phyloP scores from a whole-genome alignment of 257 asterid species.

The Solanum microdontum region DNA sequence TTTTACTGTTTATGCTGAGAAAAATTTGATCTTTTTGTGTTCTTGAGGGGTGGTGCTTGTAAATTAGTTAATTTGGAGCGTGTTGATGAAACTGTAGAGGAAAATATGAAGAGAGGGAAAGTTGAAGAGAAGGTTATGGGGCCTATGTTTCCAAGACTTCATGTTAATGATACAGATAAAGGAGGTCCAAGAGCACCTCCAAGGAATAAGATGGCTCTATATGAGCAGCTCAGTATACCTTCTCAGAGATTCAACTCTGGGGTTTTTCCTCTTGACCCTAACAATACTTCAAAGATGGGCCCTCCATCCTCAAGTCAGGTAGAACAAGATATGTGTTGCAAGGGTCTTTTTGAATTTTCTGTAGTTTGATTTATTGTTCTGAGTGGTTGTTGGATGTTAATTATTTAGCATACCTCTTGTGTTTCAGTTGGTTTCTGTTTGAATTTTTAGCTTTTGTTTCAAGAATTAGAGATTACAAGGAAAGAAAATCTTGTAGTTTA shows the following conservation, averaged over 20 bases:
- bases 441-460: background rate
- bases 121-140: slow-evolving; percentile 67
- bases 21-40: background rate
- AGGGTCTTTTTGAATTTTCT: background rate
- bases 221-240: slow-evolving; percentile 89
- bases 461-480: background rate
- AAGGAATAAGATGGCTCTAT: slow-evolving; percentile 94
- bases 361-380: background rate
- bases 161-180: slow-evolving; percentile 79
- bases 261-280: slow-evolving; percentile 15
- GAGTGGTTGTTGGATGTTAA: background rate
- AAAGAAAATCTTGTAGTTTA: background rate
- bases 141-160: slow-evolving; percentile 96
- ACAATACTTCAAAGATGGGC: slow-evolving; percentile 3
- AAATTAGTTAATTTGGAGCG: background rate
- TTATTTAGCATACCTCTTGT: background rate
- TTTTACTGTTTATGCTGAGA: background rate
- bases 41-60: background rate
- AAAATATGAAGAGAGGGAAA: slow-evolving; percentile 60
- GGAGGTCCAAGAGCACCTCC: slow-evolving; percentile 99
- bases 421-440: background rate
- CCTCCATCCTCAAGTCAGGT: slow-evolving; percentile 48
- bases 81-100: background rate
- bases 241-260: slow-evolving; percentile 53
- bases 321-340: background rate